A percentile compares a stretch with the other conserved stretches of the same genome.
Evolutionary conservation across 1,284 basidiomycete genomes (phyloP).

Genomic region (Puccinia coronata): DNA sequence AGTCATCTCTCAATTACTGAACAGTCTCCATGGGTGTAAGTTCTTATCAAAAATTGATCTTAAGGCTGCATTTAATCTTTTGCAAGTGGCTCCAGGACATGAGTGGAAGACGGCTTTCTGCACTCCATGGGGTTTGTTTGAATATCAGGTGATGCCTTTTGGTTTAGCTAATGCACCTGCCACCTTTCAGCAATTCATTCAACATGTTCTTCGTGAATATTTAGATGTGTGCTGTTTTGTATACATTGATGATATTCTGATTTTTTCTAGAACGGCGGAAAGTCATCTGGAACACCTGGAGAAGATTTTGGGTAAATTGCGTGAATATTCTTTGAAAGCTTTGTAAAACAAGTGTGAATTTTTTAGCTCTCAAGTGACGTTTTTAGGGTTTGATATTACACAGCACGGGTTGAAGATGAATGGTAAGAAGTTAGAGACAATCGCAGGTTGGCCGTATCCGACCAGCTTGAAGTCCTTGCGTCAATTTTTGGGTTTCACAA

Average conservation of each 20-base stretch:
- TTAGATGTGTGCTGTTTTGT: slow-evolving; percentile 39
- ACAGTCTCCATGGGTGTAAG: neutral
- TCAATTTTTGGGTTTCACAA: slow-evolving; percentile 23
- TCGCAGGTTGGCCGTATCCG: slow-evolving; percentile 22
- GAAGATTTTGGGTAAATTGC: neutral
- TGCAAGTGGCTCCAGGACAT: neutral
- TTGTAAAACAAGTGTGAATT: slow-evolving; percentile 28
- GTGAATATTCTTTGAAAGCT: neutral
- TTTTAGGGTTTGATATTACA: slow-evolving; percentile 25
- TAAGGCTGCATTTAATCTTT: slow-evolving; percentile 17
- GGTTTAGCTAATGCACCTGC: slow-evolving; percentile 31
- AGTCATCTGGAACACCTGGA: neutral
- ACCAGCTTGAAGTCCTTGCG: neutral
- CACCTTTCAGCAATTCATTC: slow-evolving; percentile 33
- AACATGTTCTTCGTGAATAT: slow-evolving; percentile 4
- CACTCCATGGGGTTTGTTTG: slow-evolving; percentile 34
- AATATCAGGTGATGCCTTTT: slow-evolving; percentile 28
- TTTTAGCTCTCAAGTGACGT: slow-evolving; percentile 2
- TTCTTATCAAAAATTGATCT: slow-evolving; percentile 26
- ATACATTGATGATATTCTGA: slow-evolving; percentile 34
- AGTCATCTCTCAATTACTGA: neutral
- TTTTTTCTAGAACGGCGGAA: slow-evolving; percentile 7
- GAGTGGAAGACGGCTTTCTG: slow-evolving; percentile 35
- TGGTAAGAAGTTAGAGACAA: slow-evolving; percentile 2
- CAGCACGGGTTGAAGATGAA: slow-evolving; percentile 23